A percentile compares a stretch with the other conserved stretches of the same genome.
Evolutionary conservation across 306 rosid species (phyloP).

Genomic region (barrel medic (Medicago truncatula)): MtrunA17r5.0-ANR NC_053044.1:39410501-39411000

Average conservation of each 20-base stretch:
- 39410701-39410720: conserved; percentile 90
- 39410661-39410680: conserved; percentile 72
- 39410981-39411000: no score
- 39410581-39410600: conserved; percentile 71
- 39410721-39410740: conserved; percentile 93
- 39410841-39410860: no score
- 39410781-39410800: conserved; percentile 79
- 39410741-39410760: conserved; percentile 76
- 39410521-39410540: conserved; percentile 66
- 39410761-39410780: conserved; percentile 57
- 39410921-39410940: no score
- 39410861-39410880: no score
- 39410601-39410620: conserved; percentile 77
- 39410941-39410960: no score
- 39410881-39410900: no score
- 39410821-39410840: conserved; percentile 6
- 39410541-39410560: conserved; percentile 73
- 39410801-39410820: conserved; percentile 12
- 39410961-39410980: no score
- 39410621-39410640: conserved; percentile 79
- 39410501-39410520: conserved; percentile 70
- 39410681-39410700: conserved; percentile 76
- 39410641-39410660: conserved; percentile 81
- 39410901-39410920: no score
- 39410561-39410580: conserved; percentile 86